These are phyloP conservation scores for Otatea glauca DNA, from an alignment of 176 grass and related monocot species.

Conservation along the genomic window DNA sequence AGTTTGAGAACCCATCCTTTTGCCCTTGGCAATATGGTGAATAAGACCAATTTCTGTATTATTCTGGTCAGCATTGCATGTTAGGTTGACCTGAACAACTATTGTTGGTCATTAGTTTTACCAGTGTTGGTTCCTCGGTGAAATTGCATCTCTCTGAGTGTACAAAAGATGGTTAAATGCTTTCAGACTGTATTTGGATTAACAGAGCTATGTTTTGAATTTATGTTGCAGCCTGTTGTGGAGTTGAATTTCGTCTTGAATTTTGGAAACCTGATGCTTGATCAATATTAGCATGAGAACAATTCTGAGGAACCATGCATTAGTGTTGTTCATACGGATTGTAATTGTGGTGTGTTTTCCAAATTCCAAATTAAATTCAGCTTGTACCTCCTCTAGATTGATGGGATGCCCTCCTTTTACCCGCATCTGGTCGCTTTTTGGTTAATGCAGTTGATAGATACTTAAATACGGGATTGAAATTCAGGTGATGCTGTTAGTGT, in stretches of 20 bases:
- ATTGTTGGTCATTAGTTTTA: neutral
- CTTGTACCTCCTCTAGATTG: neutral
- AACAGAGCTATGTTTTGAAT: neutral
- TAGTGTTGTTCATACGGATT: neutral
- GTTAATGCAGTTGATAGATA: conserved; percentile 9
- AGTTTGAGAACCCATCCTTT: neutral
- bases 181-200: neutral
- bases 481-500: neutral
- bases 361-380: neutral
- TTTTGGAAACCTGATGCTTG: neutral
- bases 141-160: neutral
- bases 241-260: neutral
- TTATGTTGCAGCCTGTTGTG: neutral
- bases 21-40: conserved; percentile 10
- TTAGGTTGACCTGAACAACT: neutral
- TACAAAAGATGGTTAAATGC: neutral
- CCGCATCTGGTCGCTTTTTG: neutral
- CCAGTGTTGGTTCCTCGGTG: neutral
- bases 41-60: neutral
- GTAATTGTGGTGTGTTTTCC: neutral
- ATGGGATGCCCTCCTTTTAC: neutral
- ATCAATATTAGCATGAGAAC: neutral
- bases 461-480: conserved; percentile 14
- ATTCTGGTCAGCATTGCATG: neutral
- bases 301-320: neutral